A percentile compares a stretch with the other conserved stretches of the same genome.
These are phyloP conservation scores for Earliella scabrosa DNA, from an alignment of 1,284 basidiomycete species.

Conservation along the genomic window DNA sequence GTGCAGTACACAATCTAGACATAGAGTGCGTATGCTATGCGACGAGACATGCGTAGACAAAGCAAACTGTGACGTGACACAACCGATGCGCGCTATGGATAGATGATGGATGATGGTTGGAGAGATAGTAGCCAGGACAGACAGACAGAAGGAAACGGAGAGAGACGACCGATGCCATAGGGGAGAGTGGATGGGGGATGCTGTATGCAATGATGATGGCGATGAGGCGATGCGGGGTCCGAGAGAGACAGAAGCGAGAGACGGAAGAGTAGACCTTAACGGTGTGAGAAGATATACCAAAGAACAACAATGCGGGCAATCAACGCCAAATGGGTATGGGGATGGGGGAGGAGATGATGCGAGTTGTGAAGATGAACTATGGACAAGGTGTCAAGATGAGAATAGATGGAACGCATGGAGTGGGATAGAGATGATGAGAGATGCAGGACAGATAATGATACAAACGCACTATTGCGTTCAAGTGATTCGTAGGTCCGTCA, in stretches of 20 bases:
- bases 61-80: conserved; percentile 11
- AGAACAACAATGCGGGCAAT: neutral
- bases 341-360: neutral
- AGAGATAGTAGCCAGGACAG: neutral
- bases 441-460: conserved; percentile 12
- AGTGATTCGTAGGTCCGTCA: conserved; percentile 13
- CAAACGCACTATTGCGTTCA: conserved; percentile 17
- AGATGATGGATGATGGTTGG: neutral
- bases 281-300: neutral
- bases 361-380: conserved; percentile 4
- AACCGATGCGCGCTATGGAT: conserved; percentile 7
- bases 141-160: neutral
- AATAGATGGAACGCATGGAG: conserved; percentile 16
- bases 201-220: neutral
- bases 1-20: conserved; percentile 22
- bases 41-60: conserved; percentile 13
- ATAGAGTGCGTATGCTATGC: conserved; percentile 24
- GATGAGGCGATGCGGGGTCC: neutral
- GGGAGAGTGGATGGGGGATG: neutral
- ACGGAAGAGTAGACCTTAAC: neutral
- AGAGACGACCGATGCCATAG: neutral
- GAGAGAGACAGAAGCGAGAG: neutral
- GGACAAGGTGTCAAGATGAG: neutral
- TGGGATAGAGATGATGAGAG: conserved; percentile 19
- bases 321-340: conserved; percentile 4